Base-by-base conservation (phyloP, 352 stramenopile species). In the Pythium pectinolyticum region DNA sequence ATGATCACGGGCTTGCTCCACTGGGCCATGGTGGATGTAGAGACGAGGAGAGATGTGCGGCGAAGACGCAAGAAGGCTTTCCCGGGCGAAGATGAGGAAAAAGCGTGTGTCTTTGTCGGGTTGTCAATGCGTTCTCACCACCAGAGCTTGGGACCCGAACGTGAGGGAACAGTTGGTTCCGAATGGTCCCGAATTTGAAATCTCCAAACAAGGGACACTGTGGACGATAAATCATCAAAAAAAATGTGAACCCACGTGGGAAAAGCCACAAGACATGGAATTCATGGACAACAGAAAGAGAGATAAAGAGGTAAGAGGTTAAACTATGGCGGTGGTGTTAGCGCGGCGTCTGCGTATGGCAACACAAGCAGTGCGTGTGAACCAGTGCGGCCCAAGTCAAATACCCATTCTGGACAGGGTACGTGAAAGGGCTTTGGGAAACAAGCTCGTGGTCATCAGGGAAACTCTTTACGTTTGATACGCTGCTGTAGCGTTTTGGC, bases 1-100 rank as follows among this genome's bases (percentile, higher is more conserved):
- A 95, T 80, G 64, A 95, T 77, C 53, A 93, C 66, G 43, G 83
- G 83, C 73, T 93, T 95, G 69, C 75, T 84, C 69, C 91, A 80
- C 55, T 88, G 79, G 70, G 88, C 79, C 84, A 92, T 94, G 43
- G 46, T 64, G 47, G 7, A 19, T 45, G 24, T 12, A 56, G 52
- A 41, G 46, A 22, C 9, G 41, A 22, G 14, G 48, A 58, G 30
- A 51, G 47, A 25, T 6, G 20, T 31, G 22, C 49, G 40, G 39
- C 9, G 30, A 43, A 32, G 39, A 57, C 48, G 24, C 35, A n/a
- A 32, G 17, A 22, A 17, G 27, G 31, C 32, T 24, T 2, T n/a
- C 12, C 22, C n/a, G n/a, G n/a, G n/a, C n/a, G n/a, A n/a, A n/a
- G n/a, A n/a, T n/a, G n/a, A n/a, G n/a, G n/a, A n/a, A n/a, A n/a